A percentile compares a stretch with the other conserved stretches of the same genome.
These are phyloP conservation scores for thale cress (Arabidopsis thaliana) DNA, from an alignment of 345 rosid species.

Conservation along the genomic window TAIR10.1 NC_003076.8:810001-810500, in stretches of 20 bases:
- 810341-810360: conserved; percentile 94
- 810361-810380: conserved; percentile 80
- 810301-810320: conserved; percentile 84
- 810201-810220: conserved; percentile 85
- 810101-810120: conserved; percentile 87
- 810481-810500: not conserved
- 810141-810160: conserved; percentile 64
- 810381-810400: conserved; percentile 94
- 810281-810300: conserved; percentile 95
- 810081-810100: conserved; percentile 62
- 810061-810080: not conserved
- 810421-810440: not conserved
- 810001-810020: not conserved
- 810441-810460: not conserved
- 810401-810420: conserved; percentile 32
- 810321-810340: conserved; percentile 85
- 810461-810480: not conserved
- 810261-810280: conserved; percentile 92
- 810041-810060: not conserved
- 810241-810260: conserved; percentile 91
- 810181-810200: conserved; percentile 73
- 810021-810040: conserved; percentile 17
- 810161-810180: conserved; percentile 49
- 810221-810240: conserved; percentile 97
- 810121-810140: conserved; percentile 70